These are phyloP conservation scores for Pochonia chlamydosporia DNA, from an alignment of 2,329 filamentous ascomycete genomes.

Conservation along the genomic window DNA sequence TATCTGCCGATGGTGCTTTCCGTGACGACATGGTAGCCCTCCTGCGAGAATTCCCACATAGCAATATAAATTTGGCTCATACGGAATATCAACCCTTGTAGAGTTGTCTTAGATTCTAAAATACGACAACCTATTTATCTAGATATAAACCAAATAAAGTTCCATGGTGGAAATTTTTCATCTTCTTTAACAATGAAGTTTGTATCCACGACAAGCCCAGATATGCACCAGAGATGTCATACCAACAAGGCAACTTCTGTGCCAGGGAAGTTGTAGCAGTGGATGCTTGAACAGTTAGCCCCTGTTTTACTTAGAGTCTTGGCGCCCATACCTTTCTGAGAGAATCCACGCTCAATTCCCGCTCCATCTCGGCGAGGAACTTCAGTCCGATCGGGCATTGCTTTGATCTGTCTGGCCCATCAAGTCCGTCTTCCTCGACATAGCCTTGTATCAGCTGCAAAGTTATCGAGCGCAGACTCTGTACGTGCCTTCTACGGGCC, in stretches of 20 bases:
- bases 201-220: neutral
- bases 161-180: neutral
- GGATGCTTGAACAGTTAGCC: neutral
- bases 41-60: neutral
- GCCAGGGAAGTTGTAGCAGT: neutral
- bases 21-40: neutral
- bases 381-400: neutral
- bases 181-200: neutral
- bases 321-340: neutral
- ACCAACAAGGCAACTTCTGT: neutral
- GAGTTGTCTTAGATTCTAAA: too few species aligned
- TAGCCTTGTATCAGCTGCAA: constrained; percentile 5
- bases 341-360: neutral
- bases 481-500: neutral
- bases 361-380: neutral
- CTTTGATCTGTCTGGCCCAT: neutral
- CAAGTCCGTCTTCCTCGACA: constrained; percentile 2
- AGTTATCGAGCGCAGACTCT: constrained; percentile 2
- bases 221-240: neutral
- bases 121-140: neutral
- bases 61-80: neutral
- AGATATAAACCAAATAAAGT: neutral
- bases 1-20: neutral
- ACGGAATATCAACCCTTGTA: neutral
- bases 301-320: neutral